These are phyloP conservation scores for Coffea humblotiana DNA, from an alignment of 305 asterid genomes.

Conservation along the genomic window DNA sequence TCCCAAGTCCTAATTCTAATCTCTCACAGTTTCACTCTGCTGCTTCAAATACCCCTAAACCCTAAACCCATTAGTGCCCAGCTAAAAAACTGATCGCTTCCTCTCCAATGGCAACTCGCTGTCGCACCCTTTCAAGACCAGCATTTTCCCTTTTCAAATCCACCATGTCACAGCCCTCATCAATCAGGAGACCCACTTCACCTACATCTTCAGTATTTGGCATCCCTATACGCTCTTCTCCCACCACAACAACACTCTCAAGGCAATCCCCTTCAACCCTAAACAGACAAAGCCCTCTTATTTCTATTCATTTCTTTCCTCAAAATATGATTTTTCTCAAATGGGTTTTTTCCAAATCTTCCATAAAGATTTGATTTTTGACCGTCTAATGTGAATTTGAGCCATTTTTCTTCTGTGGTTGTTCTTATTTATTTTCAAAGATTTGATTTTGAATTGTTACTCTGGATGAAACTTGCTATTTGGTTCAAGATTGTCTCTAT, in stretches of 20 bases:
- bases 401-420: slow-evolving; percentile 47
- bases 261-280: slow-evolving; percentile 32
- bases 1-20: no score
- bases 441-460: not conserved
- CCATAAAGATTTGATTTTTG: slow-evolving; percentile 25
- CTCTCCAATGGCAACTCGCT: slow-evolving; percentile 65
- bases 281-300: not conserved
- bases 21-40: no score
- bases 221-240: slow-evolving; percentile 35
- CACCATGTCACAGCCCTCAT: slow-evolving; percentile 47
- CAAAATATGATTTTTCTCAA: not conserved
- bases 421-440: not conserved
- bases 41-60: slow-evolving; percentile 24
- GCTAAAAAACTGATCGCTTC: not conserved
- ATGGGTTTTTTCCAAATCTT: slow-evolving; percentile 6
- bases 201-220: slow-evolving; percentile 13
- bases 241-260: slow-evolving; percentile 41
- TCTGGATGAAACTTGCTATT: not conserved
- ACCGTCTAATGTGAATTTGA: slow-evolving; percentile 17
- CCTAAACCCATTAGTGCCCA: slow-evolving; percentile 29
- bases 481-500: not conserved
- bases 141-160: slow-evolving; percentile 62
- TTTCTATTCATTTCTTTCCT: not conserved
- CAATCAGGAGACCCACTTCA: slow-evolving; percentile 38
- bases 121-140: slow-evolving; percentile 61